Evolutionary conservation across 2,329 filamentous ascomycete species (phyloP), one percentile per base, ranked within the genome.

Genomic region (Magnaporthiopsis rhizophila): DNA sequence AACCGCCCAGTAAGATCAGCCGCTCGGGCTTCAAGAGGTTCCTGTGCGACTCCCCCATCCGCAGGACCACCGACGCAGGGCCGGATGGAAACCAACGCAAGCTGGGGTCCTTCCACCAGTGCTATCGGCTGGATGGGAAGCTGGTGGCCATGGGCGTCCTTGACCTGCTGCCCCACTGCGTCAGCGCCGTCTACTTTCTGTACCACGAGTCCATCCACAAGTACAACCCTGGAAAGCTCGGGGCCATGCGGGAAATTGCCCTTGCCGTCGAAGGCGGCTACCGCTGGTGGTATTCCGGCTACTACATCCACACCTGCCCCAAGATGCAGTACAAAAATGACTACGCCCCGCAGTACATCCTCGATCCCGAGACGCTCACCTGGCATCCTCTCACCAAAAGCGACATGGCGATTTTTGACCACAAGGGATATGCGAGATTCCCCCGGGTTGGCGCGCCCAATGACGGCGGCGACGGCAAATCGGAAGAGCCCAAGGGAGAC

Each of bases 291-390:
- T 95, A 94, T 75, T 88, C 83, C 7, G 87, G 91, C 7, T 94
- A 87, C 74, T 95, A 94, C 70, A 94, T 95, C 65, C 90, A 93
- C 73, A 86, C 79, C 64, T 94, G 90, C 70, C 81, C 84, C 63
- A 95, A 95, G 78, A 94, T 95, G 91, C 81, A 82, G 69, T 95
- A 95, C 79, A 95, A 95, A 78, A 89, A 87, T 65, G 88, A 92
- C 71, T 95, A 90, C 73, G 80, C 81, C 13, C 90, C 90, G 1
- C 89, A 92, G 71, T 85, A 88, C 70, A 82, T 95, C 13, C 80
- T 94, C 13, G 89, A 93, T 68, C 88, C 89, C 0, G 84, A 87
- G 66, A 82, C 81, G 0, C 79, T 88, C 67, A 72, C 76, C 11
- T 92, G 89, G 89, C 79, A 87, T 67, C 77, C 78, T 0, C 72